A percentile compares a stretch with the other conserved stretches of the same genome.
These are phyloP conservation scores for Cornus kousa DNA, from an alignment of 148 eudicot species.

Conservation along the genomic window DNA sequence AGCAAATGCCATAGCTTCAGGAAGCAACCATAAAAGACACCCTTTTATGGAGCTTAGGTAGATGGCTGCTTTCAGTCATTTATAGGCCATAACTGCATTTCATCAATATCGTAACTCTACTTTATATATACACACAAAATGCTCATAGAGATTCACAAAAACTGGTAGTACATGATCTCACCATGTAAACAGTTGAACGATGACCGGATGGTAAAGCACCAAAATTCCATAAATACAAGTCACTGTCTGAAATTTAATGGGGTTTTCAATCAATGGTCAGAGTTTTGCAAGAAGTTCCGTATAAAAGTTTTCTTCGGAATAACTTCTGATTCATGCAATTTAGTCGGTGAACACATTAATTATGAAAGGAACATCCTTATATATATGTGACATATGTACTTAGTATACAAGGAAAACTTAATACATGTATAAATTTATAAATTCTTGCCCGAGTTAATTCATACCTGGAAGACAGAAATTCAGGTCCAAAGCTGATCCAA, in stretches of 20 bases:
- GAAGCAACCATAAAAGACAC: background rate
- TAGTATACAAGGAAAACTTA: no score
- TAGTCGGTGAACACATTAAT: no score
- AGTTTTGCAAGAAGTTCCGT: background rate
- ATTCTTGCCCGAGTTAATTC: no score
- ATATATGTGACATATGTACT: no score
- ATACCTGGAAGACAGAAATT: no score
- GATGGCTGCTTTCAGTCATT: slow-evolving; percentile 5
- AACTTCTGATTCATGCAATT: no score
- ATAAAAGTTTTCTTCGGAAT: no score
- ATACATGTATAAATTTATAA: no score
- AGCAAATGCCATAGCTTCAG: slow-evolving; percentile 7
- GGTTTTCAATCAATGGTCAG: background rate
- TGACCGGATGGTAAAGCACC: no score
- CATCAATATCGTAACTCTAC: background rate
- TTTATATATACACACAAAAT: background rate
- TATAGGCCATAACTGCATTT: background rate
- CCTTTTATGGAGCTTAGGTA: slow-evolving; percentile 6
- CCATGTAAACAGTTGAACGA: background rate
- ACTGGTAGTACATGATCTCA: no score
- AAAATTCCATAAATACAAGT: background rate
- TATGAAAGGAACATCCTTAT: no score
- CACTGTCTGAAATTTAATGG: background rate
- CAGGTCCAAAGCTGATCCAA: background rate
- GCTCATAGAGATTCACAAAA: background rate